These are phyloP conservation scores for Tetradesmus obliquus DNA, from an alignment of 139 green algal genomes.

Conservation along the genomic window DNA sequence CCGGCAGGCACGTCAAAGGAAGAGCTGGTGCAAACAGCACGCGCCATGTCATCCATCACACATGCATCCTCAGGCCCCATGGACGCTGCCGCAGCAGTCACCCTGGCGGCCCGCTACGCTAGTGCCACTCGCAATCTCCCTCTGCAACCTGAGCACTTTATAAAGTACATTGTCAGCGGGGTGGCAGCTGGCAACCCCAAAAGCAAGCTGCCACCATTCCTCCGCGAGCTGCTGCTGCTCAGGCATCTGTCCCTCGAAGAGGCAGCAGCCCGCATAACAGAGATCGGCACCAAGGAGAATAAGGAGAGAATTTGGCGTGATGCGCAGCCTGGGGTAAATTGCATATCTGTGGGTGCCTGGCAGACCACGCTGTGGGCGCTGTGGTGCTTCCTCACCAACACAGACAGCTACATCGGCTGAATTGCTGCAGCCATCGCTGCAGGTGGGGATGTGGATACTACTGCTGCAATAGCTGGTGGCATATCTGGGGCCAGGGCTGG, in stretches of 20 bases:
- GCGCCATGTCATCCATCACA: background rate
- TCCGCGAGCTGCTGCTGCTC: background rate
- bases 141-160: background rate
- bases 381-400: background rate
- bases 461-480: background rate
- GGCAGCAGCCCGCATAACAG: background rate
- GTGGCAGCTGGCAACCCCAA: background rate
- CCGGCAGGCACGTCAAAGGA: background rate
- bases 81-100: background rate
- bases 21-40: background rate
- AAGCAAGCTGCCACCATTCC: background rate
- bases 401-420: background rate
- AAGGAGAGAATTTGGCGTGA: background rate
- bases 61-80: background rate
- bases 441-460: background rate
- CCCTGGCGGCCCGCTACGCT: background rate
- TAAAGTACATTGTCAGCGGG: background rate
- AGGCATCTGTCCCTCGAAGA: background rate
- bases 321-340: background rate
- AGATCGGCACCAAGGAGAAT: background rate
- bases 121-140: background rate
- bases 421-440: background rate
- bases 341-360: background rate
- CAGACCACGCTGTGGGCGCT: background rate
- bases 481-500: background rate